Conservation (phyloP, 2,329 filamentous ascomycete species). For the Blastomyces silverae region DNA sequence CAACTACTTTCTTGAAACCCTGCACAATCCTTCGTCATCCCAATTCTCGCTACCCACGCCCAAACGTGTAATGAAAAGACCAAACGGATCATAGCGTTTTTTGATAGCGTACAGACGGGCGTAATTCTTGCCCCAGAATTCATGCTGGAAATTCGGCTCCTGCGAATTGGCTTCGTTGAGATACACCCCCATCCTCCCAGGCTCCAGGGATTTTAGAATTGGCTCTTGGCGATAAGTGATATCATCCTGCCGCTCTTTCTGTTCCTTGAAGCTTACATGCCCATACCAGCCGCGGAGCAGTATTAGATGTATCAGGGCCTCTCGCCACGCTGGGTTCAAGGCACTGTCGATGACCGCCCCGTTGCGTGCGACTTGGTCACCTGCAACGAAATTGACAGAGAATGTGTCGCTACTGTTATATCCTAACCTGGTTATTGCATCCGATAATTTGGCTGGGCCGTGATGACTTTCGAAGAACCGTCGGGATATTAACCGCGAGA, state of each 20-base stretch:
- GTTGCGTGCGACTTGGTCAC: slow-evolving; percentile 33
- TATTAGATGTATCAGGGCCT: slow-evolving; percentile 6
- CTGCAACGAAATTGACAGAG: slow-evolving; percentile 30
- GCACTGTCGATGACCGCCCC: slow-evolving; percentile 31
- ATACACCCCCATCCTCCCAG: slow-evolving; percentile 29
- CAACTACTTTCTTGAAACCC: neutral
- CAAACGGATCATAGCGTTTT: slow-evolving; percentile 37
- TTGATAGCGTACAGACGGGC: slow-evolving; percentile 33
- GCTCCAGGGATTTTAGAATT: neutral
- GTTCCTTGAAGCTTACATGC: neutral
- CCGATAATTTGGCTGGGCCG: slow-evolving; percentile 29
- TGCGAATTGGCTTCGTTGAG: slow-evolving; percentile 35
- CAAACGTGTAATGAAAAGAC: slow-evolving; percentile 43
- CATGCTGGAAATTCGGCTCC: slow-evolving; percentile 36
- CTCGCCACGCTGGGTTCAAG: slow-evolving; percentile 14
- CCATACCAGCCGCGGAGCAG: slow-evolving; percentile 1
- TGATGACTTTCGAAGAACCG: slow-evolving; percentile 27
- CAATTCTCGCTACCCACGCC: slow-evolving; percentile 46
- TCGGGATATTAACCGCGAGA: slow-evolving; percentile 31
- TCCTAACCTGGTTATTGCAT: slow-evolving; percentile 29
- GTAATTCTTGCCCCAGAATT: slow-evolving; percentile 41
- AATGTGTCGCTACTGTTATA: slow-evolving; percentile 22
- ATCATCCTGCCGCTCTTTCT: neutral
- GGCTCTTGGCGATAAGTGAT: slow-evolving; percentile 4
- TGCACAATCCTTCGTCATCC: slow-evolving; percentile 7